Evolutionary conservation across 768 basidiomycete genomes (phyloP).

Genomic region (Megacollybia marginata): DNA sequence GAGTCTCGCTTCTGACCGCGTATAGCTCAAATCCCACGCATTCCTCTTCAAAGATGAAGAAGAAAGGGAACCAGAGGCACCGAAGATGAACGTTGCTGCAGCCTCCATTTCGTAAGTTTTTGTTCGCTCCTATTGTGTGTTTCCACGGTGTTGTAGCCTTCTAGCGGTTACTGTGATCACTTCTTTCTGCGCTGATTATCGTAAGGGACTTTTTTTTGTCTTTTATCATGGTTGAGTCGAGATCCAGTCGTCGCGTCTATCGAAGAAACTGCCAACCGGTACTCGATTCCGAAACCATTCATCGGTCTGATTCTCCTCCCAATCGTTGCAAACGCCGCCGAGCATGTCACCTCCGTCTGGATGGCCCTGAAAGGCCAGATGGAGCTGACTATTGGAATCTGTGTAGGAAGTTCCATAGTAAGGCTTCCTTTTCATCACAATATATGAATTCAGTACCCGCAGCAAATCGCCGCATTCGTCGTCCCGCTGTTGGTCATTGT

Average conservation of each 20-base stretch:
- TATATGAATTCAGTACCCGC: not conserved
- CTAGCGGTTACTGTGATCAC: slow-evolving; percentile 73
- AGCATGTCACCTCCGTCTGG: slow-evolving; percentile 82
- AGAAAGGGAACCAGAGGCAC: slow-evolving; percentile 26
- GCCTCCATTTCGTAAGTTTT: slow-evolving; percentile 49
- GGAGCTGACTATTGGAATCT: slow-evolving; percentile 71
- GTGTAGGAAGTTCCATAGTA: slow-evolving; percentile 77
- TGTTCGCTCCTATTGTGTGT: slow-evolving; percentile 1
- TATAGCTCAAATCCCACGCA: slow-evolving; percentile 65
- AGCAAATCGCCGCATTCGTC: slow-evolving; percentile 86
- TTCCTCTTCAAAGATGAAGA: slow-evolving; percentile 47
- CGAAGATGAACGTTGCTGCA: slow-evolving; percentile 65
- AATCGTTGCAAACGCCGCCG: slow-evolving; percentile 81
- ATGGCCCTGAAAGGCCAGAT: slow-evolving; percentile 80
- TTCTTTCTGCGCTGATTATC: slow-evolving; percentile 83
- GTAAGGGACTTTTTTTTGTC: slow-evolving; percentile 33
- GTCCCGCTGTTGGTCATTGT: slow-evolving; percentile 83
- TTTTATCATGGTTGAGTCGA: not conserved
- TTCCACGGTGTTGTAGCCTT: slow-evolving; percentile 33
- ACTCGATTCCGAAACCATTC: slow-evolving; percentile 76
- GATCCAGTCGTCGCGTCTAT: slow-evolving; percentile 78
- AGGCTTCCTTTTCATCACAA: slow-evolving; percentile 16
- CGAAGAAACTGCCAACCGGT: slow-evolving; percentile 80
- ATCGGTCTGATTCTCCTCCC: slow-evolving; percentile 85
- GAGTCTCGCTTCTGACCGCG: not conserved